Conservation (phyloP, 805 yeast genomes). For the Yueomyces sinensis region DNA sequence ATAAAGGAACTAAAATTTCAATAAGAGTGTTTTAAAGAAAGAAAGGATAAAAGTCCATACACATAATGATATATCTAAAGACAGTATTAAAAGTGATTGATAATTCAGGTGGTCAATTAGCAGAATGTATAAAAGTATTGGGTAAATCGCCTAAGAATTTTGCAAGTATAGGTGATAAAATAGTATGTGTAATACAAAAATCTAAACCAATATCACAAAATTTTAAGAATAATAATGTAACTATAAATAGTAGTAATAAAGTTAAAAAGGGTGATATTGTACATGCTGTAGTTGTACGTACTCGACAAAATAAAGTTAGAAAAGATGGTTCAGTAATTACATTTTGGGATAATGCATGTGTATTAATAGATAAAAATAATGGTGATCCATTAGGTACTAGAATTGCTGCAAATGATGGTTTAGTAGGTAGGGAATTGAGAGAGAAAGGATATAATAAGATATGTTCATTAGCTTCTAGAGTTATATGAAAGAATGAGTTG, state of each 20-base stretch:
- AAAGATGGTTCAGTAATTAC: slow-evolving; percentile 76
- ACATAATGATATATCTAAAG: slow-evolving; percentile 73
- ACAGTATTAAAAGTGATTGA: slow-evolving; percentile 82
- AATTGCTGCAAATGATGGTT: slow-evolving; percentile 38
- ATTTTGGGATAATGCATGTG: slow-evolving; percentile 97
- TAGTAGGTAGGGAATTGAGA: slow-evolving; percentile 82
- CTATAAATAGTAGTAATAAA: slow-evolving; percentile 62
- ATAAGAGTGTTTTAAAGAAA: no score
- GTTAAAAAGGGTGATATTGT: slow-evolving; percentile 93
- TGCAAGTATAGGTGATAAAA: slow-evolving; percentile 81
- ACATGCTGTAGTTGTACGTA: slow-evolving; percentile 90
- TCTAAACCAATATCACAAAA: slow-evolving; percentile 67
- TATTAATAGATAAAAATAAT: slow-evolving; percentile 72
- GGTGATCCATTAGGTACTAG: slow-evolving; percentile 93
- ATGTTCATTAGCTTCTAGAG: slow-evolving; percentile 83
- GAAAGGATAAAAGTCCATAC: no score
- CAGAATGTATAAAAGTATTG: slow-evolving; percentile 90
- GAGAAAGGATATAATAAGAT: slow-evolving; percentile 75
- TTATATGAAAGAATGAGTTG: no score
- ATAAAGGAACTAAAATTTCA: no score
- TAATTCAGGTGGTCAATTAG: slow-evolving; percentile 89
- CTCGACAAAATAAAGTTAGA: slow-evolving; percentile 66
- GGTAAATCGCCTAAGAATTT: slow-evolving; percentile 74
- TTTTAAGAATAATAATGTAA: slow-evolving; percentile 59
- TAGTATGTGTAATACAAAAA: slow-evolving; percentile 87